These are phyloP conservation scores for Pythium volutum DNA, from an alignment of 352 stramenopile species.

Conservation along the genomic window DNA sequence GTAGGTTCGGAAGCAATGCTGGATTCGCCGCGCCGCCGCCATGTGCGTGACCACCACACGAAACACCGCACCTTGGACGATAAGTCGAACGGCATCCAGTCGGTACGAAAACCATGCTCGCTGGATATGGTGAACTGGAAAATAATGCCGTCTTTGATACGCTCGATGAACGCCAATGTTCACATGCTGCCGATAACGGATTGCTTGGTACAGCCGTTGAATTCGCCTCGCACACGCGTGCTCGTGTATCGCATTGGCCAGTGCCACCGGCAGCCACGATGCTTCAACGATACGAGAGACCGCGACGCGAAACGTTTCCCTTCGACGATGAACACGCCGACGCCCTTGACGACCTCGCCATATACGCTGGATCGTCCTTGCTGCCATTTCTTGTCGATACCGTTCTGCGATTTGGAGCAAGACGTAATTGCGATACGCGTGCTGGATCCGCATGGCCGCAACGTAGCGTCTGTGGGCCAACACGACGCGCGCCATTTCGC, in stretches of 20 bases:
- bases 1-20: conserved; percentile 20
- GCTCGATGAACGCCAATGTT: not conserved
- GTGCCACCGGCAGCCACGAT: conserved; percentile 11
- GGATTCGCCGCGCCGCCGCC: conserved; percentile 18
- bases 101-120: conserved; percentile 26
- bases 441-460: conserved; percentile 27
- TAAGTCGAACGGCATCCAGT: not conserved
- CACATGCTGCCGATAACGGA: conserved; percentile 12
- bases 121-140: conserved; percentile 27
- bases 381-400: conserved; percentile 9
- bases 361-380: conserved; percentile 22
- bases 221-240: conserved; percentile 11
- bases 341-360: conserved; percentile 28
- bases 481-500: conserved; percentile 20
- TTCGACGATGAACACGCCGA: conserved; percentile 1
- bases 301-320: conserved; percentile 1
- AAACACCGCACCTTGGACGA: conserved; percentile 16
- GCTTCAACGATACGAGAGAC: not conserved
- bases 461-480: conserved; percentile 6
- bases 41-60: conserved; percentile 22
- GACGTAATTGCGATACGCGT: conserved; percentile 26
- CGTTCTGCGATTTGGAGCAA: conserved; percentile 25
- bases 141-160: conserved; percentile 17
- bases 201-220: conserved; percentile 22
- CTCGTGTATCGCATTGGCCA: conserved; percentile 1